These are phyloP conservation scores for Cystofilobasidium capitatum DNA, from an alignment of 768 basidiomycete genomes.

Conservation along the genomic window DNA sequence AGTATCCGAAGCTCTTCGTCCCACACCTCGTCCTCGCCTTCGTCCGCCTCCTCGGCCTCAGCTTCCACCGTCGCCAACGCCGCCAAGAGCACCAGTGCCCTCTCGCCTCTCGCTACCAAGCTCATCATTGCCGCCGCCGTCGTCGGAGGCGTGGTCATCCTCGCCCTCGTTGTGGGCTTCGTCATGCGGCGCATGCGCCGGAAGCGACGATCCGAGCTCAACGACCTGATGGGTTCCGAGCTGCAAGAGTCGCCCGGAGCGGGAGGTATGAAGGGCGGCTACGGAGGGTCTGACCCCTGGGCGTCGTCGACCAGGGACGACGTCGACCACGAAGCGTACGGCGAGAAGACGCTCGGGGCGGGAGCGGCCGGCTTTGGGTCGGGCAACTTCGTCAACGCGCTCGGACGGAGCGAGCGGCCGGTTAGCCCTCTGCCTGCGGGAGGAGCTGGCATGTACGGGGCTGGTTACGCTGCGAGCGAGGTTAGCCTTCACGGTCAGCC, in stretches of 20 bases:
- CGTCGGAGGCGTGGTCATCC: slow-evolving; percentile 8
- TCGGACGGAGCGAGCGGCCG: slow-evolving; percentile 13
- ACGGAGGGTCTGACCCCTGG: neutral
- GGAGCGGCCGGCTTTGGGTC: slow-evolving; percentile 7
- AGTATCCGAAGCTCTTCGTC: neutral
- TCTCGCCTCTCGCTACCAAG: slow-evolving; percentile 2
- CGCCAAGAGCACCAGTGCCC: neutral
- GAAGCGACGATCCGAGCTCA: slow-evolving; percentile 6
- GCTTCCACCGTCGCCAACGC: neutral
- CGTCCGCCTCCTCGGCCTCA: slow-evolving; percentile 9
- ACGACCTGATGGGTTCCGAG: neutral
- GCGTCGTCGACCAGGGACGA: neutral
- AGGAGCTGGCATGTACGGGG: slow-evolving; percentile 2
- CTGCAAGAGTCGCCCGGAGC: neutral
- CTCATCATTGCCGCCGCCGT: slow-evolving; percentile 16
- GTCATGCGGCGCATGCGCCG: slow-evolving; percentile 18
- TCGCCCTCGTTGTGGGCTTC: slow-evolving; percentile 15
- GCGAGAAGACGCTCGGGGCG: slow-evolving; percentile 1
- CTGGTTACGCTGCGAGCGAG: slow-evolving; percentile 17
- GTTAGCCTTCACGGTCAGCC: slow-evolving; percentile 15
- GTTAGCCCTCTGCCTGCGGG: neutral
- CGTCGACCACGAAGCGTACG: neutral
- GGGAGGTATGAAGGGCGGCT: neutral
- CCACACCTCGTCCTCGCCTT: neutral
- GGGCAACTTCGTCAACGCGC: slow-evolving; percentile 14